Percentiles rank a stretch among this genome's conserved stretches.
These are phyloP conservation scores for Tulasnella sp. DNA, from an alignment of 768 basidiomycete species.

Conservation along the genomic window DNA sequence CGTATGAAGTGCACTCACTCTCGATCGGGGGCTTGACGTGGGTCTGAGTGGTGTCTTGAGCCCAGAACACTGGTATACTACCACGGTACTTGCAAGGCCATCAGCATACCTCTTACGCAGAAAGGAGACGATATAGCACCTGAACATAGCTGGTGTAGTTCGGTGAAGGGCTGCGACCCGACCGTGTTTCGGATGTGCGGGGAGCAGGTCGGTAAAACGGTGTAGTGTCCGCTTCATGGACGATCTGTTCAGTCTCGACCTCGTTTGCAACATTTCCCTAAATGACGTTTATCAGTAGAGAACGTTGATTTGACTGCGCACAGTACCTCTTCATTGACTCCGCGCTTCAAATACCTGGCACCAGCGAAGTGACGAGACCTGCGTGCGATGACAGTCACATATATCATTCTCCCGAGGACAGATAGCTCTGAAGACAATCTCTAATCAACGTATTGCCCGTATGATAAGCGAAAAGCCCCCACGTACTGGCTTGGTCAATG, in stretches of 20 bases:
- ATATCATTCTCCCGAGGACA: slow-evolving; percentile 80
- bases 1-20: slow-evolving; percentile 45
- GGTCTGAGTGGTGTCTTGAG: slow-evolving; percentile 84
- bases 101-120: background rate
- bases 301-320: too few species aligned
- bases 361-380: slow-evolving; percentile 93
- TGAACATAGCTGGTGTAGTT: slow-evolving; percentile 95
- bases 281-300: background rate
- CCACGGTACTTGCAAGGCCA: slow-evolving; percentile 61
- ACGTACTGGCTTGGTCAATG: slow-evolving; percentile 99
- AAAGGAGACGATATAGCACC: slow-evolving; percentile 29
- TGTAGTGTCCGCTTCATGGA: slow-evolving; percentile 79
- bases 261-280: slow-evolving; percentile 98
- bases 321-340: slow-evolving; percentile 80
- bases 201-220: slow-evolving; percentile 69
- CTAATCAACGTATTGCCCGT: too few species aligned
- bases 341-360: slow-evolving; percentile 86
- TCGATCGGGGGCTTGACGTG: slow-evolving; percentile 92
- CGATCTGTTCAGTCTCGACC: slow-evolving; percentile 97
- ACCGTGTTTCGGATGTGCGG: slow-evolving; percentile 22
- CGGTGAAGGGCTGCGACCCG: slow-evolving; percentile 44
- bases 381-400: slow-evolving; percentile 89
- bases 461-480: too few species aligned
- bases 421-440: slow-evolving; percentile 81
- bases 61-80: slow-evolving; percentile 94